A percentile compares a stretch with the other conserved stretches of the same genome.
Evolutionary conservation across 441 rosid species (phyloP).

Genomic region (Croton setiger): DNA sequence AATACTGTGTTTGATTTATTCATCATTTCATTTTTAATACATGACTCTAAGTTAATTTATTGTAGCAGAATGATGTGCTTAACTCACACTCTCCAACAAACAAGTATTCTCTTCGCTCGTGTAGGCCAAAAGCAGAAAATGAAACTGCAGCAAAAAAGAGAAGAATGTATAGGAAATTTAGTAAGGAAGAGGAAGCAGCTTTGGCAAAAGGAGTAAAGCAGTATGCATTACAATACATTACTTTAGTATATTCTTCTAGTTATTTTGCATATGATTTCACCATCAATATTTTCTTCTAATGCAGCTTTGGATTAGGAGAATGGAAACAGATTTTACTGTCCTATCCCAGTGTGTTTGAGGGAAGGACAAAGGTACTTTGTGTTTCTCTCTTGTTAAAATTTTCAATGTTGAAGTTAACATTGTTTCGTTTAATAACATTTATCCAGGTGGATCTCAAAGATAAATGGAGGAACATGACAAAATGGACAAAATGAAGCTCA

Average conservation of each 20-base stretch:
- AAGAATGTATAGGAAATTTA: conserved; percentile 29
- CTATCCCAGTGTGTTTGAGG: conserved; percentile 26
- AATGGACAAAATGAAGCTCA: conserved; percentile 16
- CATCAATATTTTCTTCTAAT: not conserved
- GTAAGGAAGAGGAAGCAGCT: conserved; percentile 43
- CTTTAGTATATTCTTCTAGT: not conserved
- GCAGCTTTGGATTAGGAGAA: conserved; percentile 37
- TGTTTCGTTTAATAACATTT: not conserved
- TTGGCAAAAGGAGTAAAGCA: conserved; percentile 32
- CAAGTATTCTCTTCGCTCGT: too few species aligned
- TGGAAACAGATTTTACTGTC: conserved; percentile 37
- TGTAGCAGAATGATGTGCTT: too few species aligned
- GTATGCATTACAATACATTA: conserved; percentile 21
- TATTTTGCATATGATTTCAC: not conserved
- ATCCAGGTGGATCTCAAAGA: conserved; percentile 41
- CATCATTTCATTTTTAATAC: too few species aligned
- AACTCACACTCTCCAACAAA: too few species aligned
- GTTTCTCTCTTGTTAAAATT: not conserved
- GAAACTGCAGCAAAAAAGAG: not conserved
- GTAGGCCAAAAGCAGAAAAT: too few species aligned
- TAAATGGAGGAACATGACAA: conserved; percentile 41
- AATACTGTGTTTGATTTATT: too few species aligned
- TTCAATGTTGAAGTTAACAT: not conserved
- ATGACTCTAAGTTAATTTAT: too few species aligned
- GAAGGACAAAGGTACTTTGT: conserved; percentile 34